Percentiles rank a stretch among this genome's conserved stretches.
phyloP scores from a whole-genome alignment of 2,329 filamentous ascomycete species.

The Verticillium tricorpus region DNA sequence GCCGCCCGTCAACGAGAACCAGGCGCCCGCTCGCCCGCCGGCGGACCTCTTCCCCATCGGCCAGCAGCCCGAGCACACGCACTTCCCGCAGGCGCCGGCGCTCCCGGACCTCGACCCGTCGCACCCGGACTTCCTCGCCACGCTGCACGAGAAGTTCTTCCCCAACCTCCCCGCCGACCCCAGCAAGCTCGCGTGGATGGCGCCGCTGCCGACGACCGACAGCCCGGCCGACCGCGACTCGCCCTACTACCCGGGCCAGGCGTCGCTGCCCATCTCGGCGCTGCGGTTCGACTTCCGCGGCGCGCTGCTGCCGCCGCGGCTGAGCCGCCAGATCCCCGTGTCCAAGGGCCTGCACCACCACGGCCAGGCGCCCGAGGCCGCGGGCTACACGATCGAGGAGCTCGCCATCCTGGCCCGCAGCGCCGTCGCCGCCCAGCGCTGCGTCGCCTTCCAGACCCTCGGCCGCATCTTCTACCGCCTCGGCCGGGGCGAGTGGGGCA shows the following conservation, averaged over 20 bases:
- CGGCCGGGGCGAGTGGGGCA: slow-evolving; percentile 67
- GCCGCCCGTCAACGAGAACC: slow-evolving; percentile 32
- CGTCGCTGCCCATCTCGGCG: slow-evolving; percentile 66
- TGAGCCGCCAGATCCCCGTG: slow-evolving; percentile 68
- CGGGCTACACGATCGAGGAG: slow-evolving; percentile 89
- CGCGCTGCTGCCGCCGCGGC: slow-evolving; percentile 70
- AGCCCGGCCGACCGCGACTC: slow-evolving; percentile 64
- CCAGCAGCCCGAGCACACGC: slow-evolving; percentile 37
- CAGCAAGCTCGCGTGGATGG: slow-evolving; percentile 85
- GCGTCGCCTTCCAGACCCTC: slow-evolving; percentile 86
- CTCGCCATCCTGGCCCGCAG: slow-evolving; percentile 76
- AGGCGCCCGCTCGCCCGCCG: slow-evolving; percentile 34
- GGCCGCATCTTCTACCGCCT: slow-evolving; percentile 81
- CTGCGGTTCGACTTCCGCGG: slow-evolving; percentile 89
- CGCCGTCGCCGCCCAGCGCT: slow-evolving; percentile 79
- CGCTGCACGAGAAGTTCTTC: slow-evolving; percentile 91
- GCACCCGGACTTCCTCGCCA: slow-evolving; percentile 76
- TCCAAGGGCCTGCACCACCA: slow-evolving; percentile 88
- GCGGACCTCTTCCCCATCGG: slow-evolving; percentile 38
- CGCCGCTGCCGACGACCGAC: slow-evolving; percentile 60
- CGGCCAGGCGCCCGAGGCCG: slow-evolving; percentile 84
- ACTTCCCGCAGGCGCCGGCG: slow-evolving; percentile 55
- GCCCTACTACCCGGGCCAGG: slow-evolving; percentile 76
- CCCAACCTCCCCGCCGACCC: slow-evolving; percentile 82
- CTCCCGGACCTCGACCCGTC: slow-evolving; percentile 75